Conservation (phyloP, 148 eudicot species). For the Rhododendron molle region DNA sequence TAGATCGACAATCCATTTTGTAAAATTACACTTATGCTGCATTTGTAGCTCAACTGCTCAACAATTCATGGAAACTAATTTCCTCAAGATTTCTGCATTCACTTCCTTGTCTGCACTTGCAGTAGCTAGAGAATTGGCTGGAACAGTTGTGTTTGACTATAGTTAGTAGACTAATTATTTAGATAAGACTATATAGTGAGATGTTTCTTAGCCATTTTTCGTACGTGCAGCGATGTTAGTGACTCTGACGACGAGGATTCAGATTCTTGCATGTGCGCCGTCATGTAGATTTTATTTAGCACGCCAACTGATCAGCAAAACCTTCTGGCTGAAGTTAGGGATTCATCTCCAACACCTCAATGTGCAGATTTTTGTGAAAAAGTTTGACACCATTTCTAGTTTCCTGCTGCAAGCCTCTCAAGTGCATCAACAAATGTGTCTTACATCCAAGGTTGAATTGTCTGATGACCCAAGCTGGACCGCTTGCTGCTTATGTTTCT, state of each 20-base stretch:
- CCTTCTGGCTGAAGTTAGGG: conserved; percentile 9
- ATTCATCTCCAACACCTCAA: not conserved
- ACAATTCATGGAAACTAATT: not conserved
- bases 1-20: not conserved
- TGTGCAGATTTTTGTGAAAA: not conserved
- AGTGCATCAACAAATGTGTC: not conserved
- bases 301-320: not conserved
- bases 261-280: conserved; percentile 42
- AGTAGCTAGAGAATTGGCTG: not conserved
- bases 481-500: not conserved
- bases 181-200: not conserved
- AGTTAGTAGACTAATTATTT: not conserved
- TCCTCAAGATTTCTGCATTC: not conserved
- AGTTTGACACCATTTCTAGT: not conserved
- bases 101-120: not conserved
- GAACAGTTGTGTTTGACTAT: not conserved
- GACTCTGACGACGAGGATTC: conserved; percentile 47
- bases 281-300: conserved; percentile 31
- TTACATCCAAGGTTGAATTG: not conserved
- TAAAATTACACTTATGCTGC: not conserved
- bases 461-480: not conserved
- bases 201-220: not conserved
- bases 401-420: not conserved
- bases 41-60: not conserved
- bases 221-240: conserved; percentile 37